Evolutionary conservation across 371 early-diverging fungal genomes (phyloP), one percentile per base, ranked within the genome.

Genomic region (Mortierella polycephala): DNA sequence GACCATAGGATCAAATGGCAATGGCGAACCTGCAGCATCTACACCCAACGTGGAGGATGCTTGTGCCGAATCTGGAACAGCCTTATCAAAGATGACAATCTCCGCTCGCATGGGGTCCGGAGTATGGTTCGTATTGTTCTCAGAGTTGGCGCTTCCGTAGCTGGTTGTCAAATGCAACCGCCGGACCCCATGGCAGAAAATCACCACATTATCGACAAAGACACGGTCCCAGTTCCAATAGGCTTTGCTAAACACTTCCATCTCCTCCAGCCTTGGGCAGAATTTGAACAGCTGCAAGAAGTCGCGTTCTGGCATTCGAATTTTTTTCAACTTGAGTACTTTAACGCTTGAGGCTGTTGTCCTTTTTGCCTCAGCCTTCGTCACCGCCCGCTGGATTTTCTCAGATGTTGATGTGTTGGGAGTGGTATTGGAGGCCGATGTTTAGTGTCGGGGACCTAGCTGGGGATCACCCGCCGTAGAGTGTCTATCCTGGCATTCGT

Each of bases 121-220:
- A 1, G 46, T 5, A 46, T 46, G 11, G 46, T 18, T n/a, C 13
- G 37, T 8, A 56, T 56, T 47, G 44, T 39, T 23, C 11, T 51
- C 69, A 9, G 21, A 18, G 1, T 13, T 51, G 16, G 20, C 46
- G 0, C 23, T 39, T n/a, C 11, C 37, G 20, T 67, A 67, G 14
- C 66, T 72, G 44, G 67, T 67, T 0, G 67, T 67, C 14, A 72
- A 50, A 21, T 72, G 73, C n/a, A 72, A 14, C 18, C 62, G 67
- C 6, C 50, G 50, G 11, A 72, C 37, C 58, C 18, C 30, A 11
- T 67, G 67, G 45, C 73, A 67, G 6, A 44, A 57, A 37, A 53
- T 49, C 39, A 61, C 56, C 5, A 72, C 73, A 1, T 53, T 61
- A n/a, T 53, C 23, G 12, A 72, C 45, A 39, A 67, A 67, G 16